Evolutionary conservation across 2,329 filamentous ascomycete genomes (phyloP), one percentile per base, ranked within the genome.

Genomic region (Colletotrichum eleusines): DNA sequence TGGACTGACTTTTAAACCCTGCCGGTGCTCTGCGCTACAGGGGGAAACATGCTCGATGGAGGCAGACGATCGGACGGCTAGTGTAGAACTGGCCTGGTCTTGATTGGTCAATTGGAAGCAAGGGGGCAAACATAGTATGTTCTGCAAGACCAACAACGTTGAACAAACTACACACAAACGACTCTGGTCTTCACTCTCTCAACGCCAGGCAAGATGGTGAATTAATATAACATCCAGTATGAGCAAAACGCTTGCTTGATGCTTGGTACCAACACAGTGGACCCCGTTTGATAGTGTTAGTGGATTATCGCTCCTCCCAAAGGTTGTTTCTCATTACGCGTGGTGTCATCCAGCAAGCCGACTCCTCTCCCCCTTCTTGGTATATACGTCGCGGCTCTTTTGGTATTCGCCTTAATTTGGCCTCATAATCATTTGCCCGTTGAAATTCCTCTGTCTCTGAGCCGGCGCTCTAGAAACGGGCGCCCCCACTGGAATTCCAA

Each of bases 351-450:
- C 58, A 5, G 9, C n/a, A 38, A 33, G 35, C 7, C 33, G 20
- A 20, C 6, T 9, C 35, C 20, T 2, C 38, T 9, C 18, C 35
- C 23, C n/a, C n/a, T n/a, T n/a, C n/a, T n/a, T 18, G 12, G 12
- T 26, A 40, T 28, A 31, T n/a, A 31, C 5, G 44, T 23, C 26
- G 11, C 12, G 7, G 11, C 50, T 4, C 48, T 20, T 23, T 6
- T 12, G 26, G 14, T 8, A 1, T 42, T 28, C 42, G 28, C 16
- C 35, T 63, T 26, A 63, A 23, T 71, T 58, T 2, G 64, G 69
- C 59, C 44, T n/a, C 44, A 59, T 44, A 46, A 69, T 71, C 59
- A 69, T 71, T 18, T 58, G 69, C 3, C 69, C 69, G 3, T 71
- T 59, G 16, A 59, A 69, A 3, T 40, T 40, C 23, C 69, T 63